These are phyloP conservation scores for Aureobasidium musti DNA, from an alignment of 2,329 filamentous ascomycete species.

Conservation along the genomic window DNA sequence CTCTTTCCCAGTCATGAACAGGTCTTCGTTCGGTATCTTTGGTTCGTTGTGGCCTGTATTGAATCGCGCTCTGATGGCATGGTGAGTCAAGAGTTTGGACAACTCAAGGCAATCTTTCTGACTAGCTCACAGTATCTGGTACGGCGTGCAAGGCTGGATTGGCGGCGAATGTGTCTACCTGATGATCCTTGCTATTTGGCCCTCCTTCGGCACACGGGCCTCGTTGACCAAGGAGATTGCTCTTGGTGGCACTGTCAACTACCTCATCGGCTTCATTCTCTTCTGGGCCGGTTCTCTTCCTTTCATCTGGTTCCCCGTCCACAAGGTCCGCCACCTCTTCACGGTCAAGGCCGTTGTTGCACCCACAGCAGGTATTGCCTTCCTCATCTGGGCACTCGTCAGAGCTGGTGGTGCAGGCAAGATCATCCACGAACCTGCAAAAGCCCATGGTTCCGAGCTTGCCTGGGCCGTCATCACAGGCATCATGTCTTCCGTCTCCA, in stretches of 20 bases:
- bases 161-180: conserved; percentile 76
- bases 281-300: conserved; percentile 82
- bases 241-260: conserved; percentile 31
- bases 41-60: conserved; percentile 86
- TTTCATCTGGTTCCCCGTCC: conserved; percentile 85
- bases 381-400: conserved; percentile 84
- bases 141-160: conserved; percentile 82
- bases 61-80: conserved; percentile 84
- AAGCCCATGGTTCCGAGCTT: conserved; percentile 65
- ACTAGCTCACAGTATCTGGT: conserved; percentile 62
- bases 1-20: conserved; percentile 77
- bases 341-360: conserved; percentile 87
- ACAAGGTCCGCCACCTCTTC: conserved; percentile 85
- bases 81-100: no score
- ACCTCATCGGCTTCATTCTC: conserved; percentile 80
- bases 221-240: conserved; percentile 28
- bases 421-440: conserved; percentile 70
- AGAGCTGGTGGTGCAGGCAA: conserved; percentile 81
- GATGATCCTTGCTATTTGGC: conserved; percentile 88
- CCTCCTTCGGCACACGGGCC: conserved; percentile 37
- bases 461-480: conserved; percentile 82
- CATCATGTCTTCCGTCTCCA: conserved; percentile 86
- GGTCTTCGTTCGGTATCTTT: conserved; percentile 85
- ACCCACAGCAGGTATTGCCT: conserved; percentile 77
- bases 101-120: not conserved